These are phyloP conservation scores for Vitellaria paradoxa DNA, from an alignment of 179 eudicot genomes.

Conservation along the genomic window DNA sequence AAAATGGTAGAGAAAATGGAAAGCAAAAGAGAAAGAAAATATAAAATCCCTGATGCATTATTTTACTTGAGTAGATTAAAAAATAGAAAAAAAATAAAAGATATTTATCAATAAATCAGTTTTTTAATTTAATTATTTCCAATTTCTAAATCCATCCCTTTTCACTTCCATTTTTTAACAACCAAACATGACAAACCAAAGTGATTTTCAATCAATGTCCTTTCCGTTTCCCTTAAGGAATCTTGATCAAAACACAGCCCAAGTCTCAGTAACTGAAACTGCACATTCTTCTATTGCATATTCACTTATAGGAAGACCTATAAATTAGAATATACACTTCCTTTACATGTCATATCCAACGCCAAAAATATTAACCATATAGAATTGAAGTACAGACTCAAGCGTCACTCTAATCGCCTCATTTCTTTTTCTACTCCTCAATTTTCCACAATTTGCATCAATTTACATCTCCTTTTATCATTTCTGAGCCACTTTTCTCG, in stretches of 20 bases:
- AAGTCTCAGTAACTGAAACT: not conserved
- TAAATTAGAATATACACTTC: too few relatives aligned
- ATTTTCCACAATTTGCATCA: not conserved
- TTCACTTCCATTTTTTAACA: too few relatives aligned
- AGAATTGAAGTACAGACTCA: not conserved
- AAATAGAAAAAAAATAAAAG: too few relatives aligned
- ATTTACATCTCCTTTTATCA: not conserved
- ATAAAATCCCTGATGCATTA: too few relatives aligned
- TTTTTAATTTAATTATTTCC: not conserved
- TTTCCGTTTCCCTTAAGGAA: too few relatives aligned
- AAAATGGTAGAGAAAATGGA: too few relatives aligned
- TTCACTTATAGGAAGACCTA: not conserved
- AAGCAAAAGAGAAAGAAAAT: too few relatives aligned
- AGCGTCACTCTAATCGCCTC: not conserved
- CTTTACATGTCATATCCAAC: too few relatives aligned
- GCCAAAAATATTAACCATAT: not conserved
- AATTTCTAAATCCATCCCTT: not conserved
- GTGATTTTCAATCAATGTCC: too few relatives aligned
- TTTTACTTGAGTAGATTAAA: too few relatives aligned
- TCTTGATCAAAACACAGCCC: not conserved
- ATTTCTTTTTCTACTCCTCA: not conserved
- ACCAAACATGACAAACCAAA: too few relatives aligned
- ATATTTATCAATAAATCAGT: too few relatives aligned
- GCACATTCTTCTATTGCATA: not conserved
- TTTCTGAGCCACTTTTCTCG: not conserved